These are phyloP conservation scores for Boletus subparvulus DNA, from an alignment of 768 basidiomycete species.

Conservation along the genomic window DNA sequence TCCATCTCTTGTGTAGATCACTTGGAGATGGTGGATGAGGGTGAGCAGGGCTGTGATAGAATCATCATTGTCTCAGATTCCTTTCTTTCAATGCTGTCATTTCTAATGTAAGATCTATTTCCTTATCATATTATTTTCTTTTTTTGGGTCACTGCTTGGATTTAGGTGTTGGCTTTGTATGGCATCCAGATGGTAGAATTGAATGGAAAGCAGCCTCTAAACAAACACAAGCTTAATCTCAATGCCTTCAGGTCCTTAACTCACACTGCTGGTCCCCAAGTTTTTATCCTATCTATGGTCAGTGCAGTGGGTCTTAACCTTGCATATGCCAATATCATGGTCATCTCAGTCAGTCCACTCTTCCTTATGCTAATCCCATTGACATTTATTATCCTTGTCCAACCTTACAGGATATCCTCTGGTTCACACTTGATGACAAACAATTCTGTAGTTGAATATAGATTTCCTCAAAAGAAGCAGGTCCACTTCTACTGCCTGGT, in stretches of 20 bases:
- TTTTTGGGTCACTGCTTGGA: no score
- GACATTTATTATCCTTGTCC: no score
- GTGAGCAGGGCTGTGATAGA: not conserved
- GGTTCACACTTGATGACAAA: conserved; percentile 13
- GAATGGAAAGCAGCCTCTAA: not conserved
- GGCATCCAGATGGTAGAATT: not conserved
- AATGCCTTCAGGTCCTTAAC: conserved; percentile 3
- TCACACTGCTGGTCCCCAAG: not conserved
- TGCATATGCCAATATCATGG: not conserved
- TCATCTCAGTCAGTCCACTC: conserved; percentile 1
- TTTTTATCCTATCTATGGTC: conserved; percentile 19
- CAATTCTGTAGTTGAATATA: conserved; percentile 15
- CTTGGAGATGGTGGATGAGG: no score
- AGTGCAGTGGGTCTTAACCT: conserved; percentile 12
- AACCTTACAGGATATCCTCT: not conserved
- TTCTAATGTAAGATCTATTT: not conserved
- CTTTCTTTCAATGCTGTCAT: not conserved
- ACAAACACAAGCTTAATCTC: not conserved
- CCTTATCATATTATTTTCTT: no score
- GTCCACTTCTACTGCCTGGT: conserved; percentile 23
- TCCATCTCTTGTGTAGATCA: not conserved
- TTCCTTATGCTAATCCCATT: no score
- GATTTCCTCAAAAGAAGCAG: conserved; percentile 13
- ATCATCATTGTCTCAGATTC: not conserved
- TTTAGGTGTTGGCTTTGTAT: not conserved